Percentiles rank a stretch among this genome's conserved stretches.
Evolutionary conservation across 345 rosid genomes (phyloP).

Genomic region (Clausena lansium): DNA sequence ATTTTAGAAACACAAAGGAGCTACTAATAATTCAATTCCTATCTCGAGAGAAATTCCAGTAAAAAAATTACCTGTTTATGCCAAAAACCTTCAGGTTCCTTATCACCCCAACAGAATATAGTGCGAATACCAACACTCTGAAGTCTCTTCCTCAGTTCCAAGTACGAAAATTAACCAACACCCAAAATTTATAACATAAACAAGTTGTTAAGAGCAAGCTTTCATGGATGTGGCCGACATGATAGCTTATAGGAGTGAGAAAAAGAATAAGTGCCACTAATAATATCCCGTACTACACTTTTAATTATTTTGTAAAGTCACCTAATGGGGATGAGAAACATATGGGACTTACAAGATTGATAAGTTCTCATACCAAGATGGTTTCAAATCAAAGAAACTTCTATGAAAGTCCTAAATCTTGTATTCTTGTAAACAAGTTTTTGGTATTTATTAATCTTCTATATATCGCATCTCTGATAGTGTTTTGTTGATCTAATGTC

Average conservation of each 20-base stretch:
- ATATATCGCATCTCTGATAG: too few species aligned
- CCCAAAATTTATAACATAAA: constrained; percentile 42
- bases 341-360: background rate
- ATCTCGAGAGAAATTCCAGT: constrained; percentile 6
- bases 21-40: background rate
- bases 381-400: background rate
- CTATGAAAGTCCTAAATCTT: background rate
- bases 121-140: constrained; percentile 56
- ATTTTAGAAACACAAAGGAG: too few species aligned
- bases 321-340: background rate
- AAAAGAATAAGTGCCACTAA: background rate
- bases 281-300: background rate
- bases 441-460: too few species aligned
- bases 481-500: too few species aligned
- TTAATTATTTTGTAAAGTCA: background rate
- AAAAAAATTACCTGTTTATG: constrained; percentile 54
- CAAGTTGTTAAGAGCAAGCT: background rate
- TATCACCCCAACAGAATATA: constrained; percentile 81
- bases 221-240: background rate
- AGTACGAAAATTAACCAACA: constrained; percentile 49
- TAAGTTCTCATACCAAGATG: background rate
- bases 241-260: background rate
- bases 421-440: too few species aligned
- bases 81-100: constrained; percentile 84
- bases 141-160: constrained; percentile 69